Evolutionary conservation across 2,329 filamentous ascomycete species (phyloP).

Genomic region (Aspergillus fumigatus): DNA sequence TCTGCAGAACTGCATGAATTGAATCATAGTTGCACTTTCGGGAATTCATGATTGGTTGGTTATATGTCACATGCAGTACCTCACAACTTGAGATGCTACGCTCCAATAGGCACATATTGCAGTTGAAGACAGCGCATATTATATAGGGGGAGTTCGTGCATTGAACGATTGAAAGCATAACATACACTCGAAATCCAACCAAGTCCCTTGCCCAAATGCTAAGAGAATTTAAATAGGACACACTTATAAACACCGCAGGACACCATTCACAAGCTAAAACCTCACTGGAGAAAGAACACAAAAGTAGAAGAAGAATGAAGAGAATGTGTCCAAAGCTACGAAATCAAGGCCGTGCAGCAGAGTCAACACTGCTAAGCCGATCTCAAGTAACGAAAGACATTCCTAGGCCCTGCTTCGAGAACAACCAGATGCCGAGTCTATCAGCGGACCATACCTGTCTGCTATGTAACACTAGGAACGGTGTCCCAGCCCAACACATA

Average conservation of each 20-base stretch:
- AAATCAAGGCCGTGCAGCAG: slow-evolving; percentile 1
- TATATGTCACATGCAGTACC: not conserved
- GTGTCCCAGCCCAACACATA: not conserved
- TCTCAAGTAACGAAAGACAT: slow-evolving; percentile 3
- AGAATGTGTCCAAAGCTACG: not conserved
- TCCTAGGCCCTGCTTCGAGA: not conserved
- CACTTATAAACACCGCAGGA: not conserved
- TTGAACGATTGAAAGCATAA: not conserved
- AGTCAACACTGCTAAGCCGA: slow-evolving; percentile 2
- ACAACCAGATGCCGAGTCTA: not conserved
- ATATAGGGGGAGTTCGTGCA: not conserved
- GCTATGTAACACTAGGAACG: not conserved
- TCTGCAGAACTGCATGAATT: not conserved
- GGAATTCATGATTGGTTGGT: not conserved
- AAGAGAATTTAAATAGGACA: not conserved
- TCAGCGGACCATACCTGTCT: not conserved
- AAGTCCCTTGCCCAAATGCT: not conserved
- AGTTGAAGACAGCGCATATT: not conserved
- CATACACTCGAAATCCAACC: not conserved
- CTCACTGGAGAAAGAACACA: not conserved
- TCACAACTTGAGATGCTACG: not conserved
- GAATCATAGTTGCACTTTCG: not conserved
- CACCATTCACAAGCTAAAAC: not conserved
- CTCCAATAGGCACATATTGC: not conserved
- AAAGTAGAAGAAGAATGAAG: not conserved